Conservation (phyloP, 805 yeast genomes). For the Wickerhamiella kazuoi region DNA sequence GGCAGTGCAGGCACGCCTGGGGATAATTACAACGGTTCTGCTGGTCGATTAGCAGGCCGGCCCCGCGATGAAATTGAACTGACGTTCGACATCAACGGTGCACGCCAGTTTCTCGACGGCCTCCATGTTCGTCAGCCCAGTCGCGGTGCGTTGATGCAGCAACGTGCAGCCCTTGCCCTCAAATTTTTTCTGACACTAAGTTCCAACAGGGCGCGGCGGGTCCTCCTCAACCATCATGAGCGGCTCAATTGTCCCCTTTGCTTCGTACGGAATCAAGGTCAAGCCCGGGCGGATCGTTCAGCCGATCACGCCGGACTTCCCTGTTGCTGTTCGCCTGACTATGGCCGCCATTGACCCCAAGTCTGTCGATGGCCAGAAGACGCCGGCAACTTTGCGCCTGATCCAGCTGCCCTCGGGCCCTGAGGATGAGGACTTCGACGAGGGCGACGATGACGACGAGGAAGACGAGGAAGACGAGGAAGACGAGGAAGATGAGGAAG, state of each 20-base stretch:
- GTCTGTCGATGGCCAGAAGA: constrained; percentile 36
- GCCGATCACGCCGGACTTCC: constrained; percentile 53
- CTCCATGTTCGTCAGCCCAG: too few relatives aligned
- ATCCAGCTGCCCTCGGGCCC: constrained; percentile 24
- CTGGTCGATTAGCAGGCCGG: too few relatives aligned
- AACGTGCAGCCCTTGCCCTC: background rate
- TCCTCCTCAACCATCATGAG: background rate
- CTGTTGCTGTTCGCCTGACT: constrained; percentile 78
- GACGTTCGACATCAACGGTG: too few relatives aligned
- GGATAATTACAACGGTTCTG: too few relatives aligned
- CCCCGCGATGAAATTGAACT: too few relatives aligned
- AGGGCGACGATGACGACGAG: constrained; percentile 23
- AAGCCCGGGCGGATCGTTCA: constrained; percentile 77
- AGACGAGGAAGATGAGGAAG: constrained; percentile 20
- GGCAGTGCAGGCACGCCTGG: too few relatives aligned
- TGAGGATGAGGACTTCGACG: constrained; percentile 18
- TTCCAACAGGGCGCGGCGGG: background rate
- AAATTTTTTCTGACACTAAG: background rate
- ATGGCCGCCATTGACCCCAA: constrained; percentile 88
- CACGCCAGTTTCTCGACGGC: too few relatives aligned
- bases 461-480: constrained; percentile 19
- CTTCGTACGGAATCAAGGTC: constrained; percentile 71
- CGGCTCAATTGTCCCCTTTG: constrained; percentile 46
- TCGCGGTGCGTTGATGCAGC: too few relatives aligned
- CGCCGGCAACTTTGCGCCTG: constrained; percentile 79